Evolutionary conservation across 805 yeast genomes (phyloP).

Genomic region (Yamadazyma sp.): DNA sequence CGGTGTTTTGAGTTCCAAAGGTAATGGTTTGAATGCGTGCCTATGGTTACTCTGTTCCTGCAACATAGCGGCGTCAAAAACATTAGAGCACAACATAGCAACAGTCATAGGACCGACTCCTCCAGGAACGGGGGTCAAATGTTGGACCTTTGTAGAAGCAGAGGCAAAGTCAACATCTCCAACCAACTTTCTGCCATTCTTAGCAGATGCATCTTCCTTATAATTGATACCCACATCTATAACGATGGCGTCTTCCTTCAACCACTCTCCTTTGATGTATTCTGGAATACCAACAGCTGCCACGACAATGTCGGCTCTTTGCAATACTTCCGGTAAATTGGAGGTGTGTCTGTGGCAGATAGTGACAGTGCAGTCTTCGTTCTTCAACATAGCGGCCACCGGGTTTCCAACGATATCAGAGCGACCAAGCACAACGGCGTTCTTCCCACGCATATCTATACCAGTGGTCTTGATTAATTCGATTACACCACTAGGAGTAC

Average conservation of each 20-base stretch:
- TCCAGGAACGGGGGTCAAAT: conserved; percentile 96
- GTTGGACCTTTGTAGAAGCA: conserved; percentile 61
- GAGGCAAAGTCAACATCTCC: conserved; percentile 90
- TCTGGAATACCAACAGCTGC: conserved; percentile 90
- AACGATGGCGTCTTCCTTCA: conserved; percentile 80
- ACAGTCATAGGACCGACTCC: conserved; percentile 99
- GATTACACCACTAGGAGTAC: conserved; percentile 94
- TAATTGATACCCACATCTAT: conserved; percentile 96
- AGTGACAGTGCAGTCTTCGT: conserved; percentile 85
- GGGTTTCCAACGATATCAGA: conserved; percentile 97
- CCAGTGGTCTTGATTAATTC: conserved; percentile 71
- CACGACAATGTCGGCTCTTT: conserved; percentile 80
- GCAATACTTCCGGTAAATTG: conserved; percentile 55
- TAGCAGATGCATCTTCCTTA: conserved; percentile 68
- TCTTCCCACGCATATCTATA: conserved; percentile 69
- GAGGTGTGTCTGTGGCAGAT: conserved; percentile 75
- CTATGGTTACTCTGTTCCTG: conserved; percentile 36
- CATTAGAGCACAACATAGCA: conserved; percentile 88
- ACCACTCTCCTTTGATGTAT: conserved; percentile 83
- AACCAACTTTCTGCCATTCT: conserved; percentile 80
- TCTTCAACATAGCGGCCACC: conserved; percentile 77
- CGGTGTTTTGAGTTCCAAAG: conserved; percentile 51
- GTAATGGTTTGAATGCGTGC: conserved; percentile 54
- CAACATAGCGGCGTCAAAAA: conserved; percentile 72
- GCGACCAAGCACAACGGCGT: conserved; percentile 90